phyloP scores from a whole-genome alignment of 2,329 filamentous ascomycete genomes.

The Ophiostoma perfectum region DNA sequence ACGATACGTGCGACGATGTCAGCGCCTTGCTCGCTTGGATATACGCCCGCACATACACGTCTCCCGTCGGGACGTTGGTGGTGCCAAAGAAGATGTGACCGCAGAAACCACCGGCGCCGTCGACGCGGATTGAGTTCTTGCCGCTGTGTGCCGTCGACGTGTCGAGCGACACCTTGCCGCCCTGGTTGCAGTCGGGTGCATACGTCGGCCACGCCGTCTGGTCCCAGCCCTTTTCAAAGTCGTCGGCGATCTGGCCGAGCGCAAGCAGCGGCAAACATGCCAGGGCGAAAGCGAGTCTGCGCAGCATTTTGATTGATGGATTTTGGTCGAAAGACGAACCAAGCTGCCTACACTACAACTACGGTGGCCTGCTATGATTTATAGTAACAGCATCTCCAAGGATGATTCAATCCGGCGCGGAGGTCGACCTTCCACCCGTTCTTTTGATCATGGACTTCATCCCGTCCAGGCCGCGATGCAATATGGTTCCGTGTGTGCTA shows the following conservation, averaged over 20 bases:
- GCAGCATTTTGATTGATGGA: neutral
- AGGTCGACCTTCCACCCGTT: neutral
- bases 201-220: slow-evolving; percentile 53
- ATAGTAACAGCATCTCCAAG: too few relatives aligned
- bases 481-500: neutral
- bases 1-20: slow-evolving; percentile 55
- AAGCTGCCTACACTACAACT: neutral
- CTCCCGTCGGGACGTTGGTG: slow-evolving; percentile 48
- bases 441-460: neutral
- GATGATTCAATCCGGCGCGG: neutral
- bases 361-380: neutral
- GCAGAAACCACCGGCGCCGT: slow-evolving; percentile 50
- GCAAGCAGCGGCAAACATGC: slow-evolving; percentile 43
- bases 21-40: slow-evolving; percentile 53
- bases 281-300: slow-evolving; percentile 26
- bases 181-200: slow-evolving; percentile 55
- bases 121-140: slow-evolving; percentile 50
- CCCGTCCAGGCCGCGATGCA: neutral
- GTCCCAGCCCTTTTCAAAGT: slow-evolving; percentile 56
- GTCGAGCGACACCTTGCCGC: slow-evolving; percentile 52
- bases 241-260: slow-evolving; percentile 49
- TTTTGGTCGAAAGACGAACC: too few relatives aligned
- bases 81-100: slow-evolving; percentile 59
- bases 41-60: slow-evolving; percentile 35
- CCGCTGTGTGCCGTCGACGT: slow-evolving; percentile 52